phyloP scores from a whole-genome alignment of 2,329 filamentous ascomycete species.

The Microsporum audouinii region DNA sequence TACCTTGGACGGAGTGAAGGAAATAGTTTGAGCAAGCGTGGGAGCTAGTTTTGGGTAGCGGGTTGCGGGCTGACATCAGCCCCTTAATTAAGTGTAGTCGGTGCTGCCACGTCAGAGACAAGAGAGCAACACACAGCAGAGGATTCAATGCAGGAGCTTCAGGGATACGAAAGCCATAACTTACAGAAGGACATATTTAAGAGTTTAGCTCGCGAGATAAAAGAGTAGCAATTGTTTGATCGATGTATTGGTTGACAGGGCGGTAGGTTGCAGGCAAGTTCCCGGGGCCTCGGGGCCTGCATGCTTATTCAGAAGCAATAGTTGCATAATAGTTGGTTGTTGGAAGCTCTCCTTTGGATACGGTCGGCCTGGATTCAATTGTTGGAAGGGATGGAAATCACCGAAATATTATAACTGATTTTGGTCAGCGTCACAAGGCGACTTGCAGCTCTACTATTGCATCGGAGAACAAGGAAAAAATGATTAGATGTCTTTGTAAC shows the following conservation, averaged over 20 bases:
- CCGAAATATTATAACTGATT: neutral
- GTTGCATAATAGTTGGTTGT: neutral
- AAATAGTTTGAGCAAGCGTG: conserved; percentile 1
- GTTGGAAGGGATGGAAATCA: neutral
- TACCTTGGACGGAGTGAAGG: neutral
- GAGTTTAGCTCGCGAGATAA: neutral
- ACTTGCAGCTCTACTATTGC: neutral
- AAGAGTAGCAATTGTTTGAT: neutral
- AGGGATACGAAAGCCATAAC: neutral
- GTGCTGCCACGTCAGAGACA: conserved; percentile 1
- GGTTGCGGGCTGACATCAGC: neutral
- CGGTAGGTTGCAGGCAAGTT: neutral
- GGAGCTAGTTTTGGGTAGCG: neutral
- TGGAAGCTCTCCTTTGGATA: neutral
- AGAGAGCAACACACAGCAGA: neutral
- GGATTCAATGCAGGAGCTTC: conserved; percentile 4
- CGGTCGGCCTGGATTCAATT: neutral
- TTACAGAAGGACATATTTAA: neutral
- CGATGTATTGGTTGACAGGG: neutral
- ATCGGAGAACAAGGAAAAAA: neutral
- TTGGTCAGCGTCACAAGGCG: neutral
- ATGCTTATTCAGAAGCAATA: neutral
- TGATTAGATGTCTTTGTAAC: neutral
- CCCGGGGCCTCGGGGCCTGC: neutral
- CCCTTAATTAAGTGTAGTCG: neutral